Conservation (phyloP, 176 grass and related monocot genomes). For the Alopecurus myosuroides region DNA sequence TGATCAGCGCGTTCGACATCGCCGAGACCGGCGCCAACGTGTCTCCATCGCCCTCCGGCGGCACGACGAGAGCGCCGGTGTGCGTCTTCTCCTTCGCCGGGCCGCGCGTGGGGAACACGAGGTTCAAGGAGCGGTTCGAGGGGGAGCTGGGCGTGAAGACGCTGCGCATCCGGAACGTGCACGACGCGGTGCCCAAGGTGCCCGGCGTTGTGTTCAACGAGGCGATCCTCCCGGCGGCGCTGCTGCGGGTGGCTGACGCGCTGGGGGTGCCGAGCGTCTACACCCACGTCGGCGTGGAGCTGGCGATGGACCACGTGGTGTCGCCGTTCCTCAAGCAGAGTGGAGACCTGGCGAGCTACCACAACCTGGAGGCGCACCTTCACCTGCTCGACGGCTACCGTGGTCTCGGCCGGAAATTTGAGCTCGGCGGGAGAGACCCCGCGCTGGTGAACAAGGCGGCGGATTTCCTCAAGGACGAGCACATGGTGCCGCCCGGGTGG, state of each 20-base stretch:
- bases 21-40: constrained; percentile 45
- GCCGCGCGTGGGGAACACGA: constrained; percentile 57
- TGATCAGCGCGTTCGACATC: constrained; percentile 60
- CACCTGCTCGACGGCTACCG: constrained; percentile 49
- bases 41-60: not conserved
- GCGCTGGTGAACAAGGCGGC: constrained; percentile 62
- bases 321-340: constrained; percentile 55
- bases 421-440: constrained; percentile 40
- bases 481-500: constrained; percentile 57
- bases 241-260: constrained; percentile 1
- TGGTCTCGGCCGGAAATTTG: constrained; percentile 21
- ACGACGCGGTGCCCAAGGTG: constrained; percentile 55
- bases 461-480: constrained; percentile 42
- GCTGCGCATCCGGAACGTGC: constrained; percentile 55
- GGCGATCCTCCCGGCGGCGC: not conserved
- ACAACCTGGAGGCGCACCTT: constrained; percentile 50
- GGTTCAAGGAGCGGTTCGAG: constrained; percentile 54
- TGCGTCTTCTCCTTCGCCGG: constrained; percentile 61
- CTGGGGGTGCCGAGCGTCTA: constrained; percentile 28
- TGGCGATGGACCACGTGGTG: constrained; percentile 41
- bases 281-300: constrained; percentile 40
- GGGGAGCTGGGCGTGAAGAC: constrained; percentile 37
- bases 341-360: constrained; percentile 26
- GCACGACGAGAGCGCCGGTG: not conserved
- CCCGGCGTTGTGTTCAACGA: constrained; percentile 60